phyloP scores from a whole-genome alignment of 2,329 filamentous ascomycete species.

The Escovopsis weberi region DNA sequence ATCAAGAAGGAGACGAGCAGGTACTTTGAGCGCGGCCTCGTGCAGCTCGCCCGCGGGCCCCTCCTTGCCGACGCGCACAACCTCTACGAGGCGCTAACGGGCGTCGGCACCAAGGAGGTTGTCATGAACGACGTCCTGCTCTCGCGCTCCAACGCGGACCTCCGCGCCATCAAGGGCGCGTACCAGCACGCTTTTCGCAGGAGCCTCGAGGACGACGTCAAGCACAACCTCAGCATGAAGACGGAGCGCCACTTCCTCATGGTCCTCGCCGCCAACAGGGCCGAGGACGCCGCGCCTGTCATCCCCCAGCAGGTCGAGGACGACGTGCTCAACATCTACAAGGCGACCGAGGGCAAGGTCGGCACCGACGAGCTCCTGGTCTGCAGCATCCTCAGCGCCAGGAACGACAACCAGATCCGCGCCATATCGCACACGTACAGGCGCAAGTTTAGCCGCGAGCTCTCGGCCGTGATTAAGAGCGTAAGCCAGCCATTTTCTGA shows the following conservation, averaged over 20 bases:
- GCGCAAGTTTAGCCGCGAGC: slow-evolving; percentile 51
- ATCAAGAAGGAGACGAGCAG: slow-evolving; percentile 64
- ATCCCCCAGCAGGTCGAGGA: slow-evolving; percentile 58
- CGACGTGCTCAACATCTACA: slow-evolving; percentile 64
- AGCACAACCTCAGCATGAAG: slow-evolving; percentile 69
- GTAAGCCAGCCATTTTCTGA: slow-evolving; percentile 24
- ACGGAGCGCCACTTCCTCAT: slow-evolving; percentile 77
- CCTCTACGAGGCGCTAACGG: slow-evolving; percentile 57
- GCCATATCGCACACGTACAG: slow-evolving; percentile 67
- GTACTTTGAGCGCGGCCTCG: slow-evolving; percentile 59
- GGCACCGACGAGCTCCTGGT: slow-evolving; percentile 64
- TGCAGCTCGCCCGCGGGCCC: slow-evolving; percentile 66
- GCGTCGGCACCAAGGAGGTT: slow-evolving; percentile 72
- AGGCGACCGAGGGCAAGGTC: slow-evolving; percentile 57
- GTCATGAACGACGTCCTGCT: slow-evolving; percentile 79
- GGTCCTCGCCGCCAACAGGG: slow-evolving; percentile 57
- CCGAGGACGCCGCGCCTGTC: slow-evolving; percentile 64
- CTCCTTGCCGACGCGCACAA: slow-evolving; percentile 60
- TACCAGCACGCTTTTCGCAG: slow-evolving; percentile 56
- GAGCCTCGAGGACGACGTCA: slow-evolving; percentile 57
- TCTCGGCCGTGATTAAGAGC: slow-evolving; percentile 61
- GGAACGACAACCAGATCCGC: slow-evolving; percentile 70
- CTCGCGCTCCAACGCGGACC: slow-evolving; percentile 70
- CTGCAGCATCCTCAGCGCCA: slow-evolving; percentile 60
- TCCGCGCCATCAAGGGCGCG: slow-evolving; percentile 68